These are phyloP conservation scores for Endocalyx cinctus DNA, from an alignment of 2,329 filamentous ascomycete species.

Conservation along the genomic window DNA sequence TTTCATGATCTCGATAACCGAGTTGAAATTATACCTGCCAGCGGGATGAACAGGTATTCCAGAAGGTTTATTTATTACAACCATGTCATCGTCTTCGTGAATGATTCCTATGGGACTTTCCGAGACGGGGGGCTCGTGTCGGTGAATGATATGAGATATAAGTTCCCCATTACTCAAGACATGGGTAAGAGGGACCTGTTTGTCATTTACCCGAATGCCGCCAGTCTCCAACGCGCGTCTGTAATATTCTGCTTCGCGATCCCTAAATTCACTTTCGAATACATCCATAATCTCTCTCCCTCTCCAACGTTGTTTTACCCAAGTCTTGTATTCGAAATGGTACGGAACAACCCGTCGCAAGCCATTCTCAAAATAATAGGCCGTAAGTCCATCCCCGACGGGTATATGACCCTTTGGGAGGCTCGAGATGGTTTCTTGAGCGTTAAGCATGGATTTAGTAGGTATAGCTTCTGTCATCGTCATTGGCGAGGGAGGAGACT, in stretches of 20 bases:
- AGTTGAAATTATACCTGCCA: slow-evolving; percentile 93
- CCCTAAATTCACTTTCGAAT: slow-evolving; percentile 87
- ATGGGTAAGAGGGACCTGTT: slow-evolving; percentile 61
- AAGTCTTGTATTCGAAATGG: slow-evolving; percentile 91
- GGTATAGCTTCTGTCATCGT: too few relatives aligned
- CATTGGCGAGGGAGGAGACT: too few relatives aligned
- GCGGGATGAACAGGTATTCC: slow-evolving; percentile 94
- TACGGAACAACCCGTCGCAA: slow-evolving; percentile 82
- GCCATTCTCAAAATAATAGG: slow-evolving; percentile 82
- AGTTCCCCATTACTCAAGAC: slow-evolving; percentile 83
- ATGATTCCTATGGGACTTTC: slow-evolving; percentile 74
- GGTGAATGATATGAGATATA: slow-evolving; percentile 88
- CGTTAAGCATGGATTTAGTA: too few relatives aligned
- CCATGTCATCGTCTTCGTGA: slow-evolving; percentile 87
- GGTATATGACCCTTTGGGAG: too few relatives aligned
- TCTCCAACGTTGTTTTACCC: slow-evolving; percentile 91
- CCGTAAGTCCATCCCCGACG: too few relatives aligned
- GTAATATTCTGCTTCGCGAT: slow-evolving; percentile 83
- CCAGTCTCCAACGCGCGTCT: slow-evolving; percentile 76
- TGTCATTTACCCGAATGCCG: slow-evolving; percentile 74
- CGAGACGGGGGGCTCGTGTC: slow-evolving; percentile 91
- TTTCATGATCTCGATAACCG: slow-evolving; percentile 87
- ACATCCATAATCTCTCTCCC: slow-evolving; percentile 77
- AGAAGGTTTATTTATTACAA: slow-evolving; percentile 95
- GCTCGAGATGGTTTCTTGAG: too few relatives aligned